Evolutionary conservation across 768 basidiomycete species (phyloP).

Genomic region (Dacryopinax primogenitus): DNA sequence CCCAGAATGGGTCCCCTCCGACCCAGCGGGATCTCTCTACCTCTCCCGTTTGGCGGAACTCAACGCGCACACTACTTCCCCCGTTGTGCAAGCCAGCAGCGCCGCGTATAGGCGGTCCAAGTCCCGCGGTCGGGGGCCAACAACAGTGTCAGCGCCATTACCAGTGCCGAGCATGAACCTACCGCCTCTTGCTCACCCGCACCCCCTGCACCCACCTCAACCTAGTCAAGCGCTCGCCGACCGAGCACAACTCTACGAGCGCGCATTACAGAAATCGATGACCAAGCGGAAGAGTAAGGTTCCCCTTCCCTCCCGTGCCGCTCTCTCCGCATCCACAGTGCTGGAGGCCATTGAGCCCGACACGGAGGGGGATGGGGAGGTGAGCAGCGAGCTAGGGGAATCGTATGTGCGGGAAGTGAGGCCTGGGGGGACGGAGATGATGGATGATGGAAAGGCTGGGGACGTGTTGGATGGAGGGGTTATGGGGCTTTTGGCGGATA

Average conservation of each 20-base stretch:
- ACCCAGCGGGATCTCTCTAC: constrained; percentile 83
- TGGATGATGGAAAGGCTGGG: constrained; percentile 26
- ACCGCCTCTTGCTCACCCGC: constrained; percentile 9
- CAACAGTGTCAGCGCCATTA: background rate
- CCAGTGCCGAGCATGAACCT: background rate
- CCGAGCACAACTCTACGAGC: constrained; percentile 61
- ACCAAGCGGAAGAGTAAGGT: constrained; percentile 9
- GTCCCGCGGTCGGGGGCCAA: background rate
- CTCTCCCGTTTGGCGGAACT: constrained; percentile 53
- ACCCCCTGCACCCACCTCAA: constrained; percentile 1
- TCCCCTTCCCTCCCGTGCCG: background rate
- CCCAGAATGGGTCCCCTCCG: constrained; percentile 88
- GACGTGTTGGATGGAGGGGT: constrained; percentile 69
- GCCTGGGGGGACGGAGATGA: constrained; percentile 21
- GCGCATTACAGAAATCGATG: constrained; percentile 37
- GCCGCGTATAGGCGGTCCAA: background rate
- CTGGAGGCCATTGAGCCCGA: too few species aligned
- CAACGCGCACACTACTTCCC: constrained; percentile 15
- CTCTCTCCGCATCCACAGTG: background rate
- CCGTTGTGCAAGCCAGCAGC: background rate
- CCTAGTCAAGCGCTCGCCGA: too few species aligned
- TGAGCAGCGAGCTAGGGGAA: constrained; percentile 50
- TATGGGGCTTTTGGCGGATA: constrained; percentile 72
- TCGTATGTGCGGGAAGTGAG: constrained; percentile 58
- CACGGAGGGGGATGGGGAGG: constrained; percentile 39